Percentiles rank a stretch among this genome's conserved stretches.
These are phyloP conservation scores for Aspergillus fijiensis DNA, from an alignment of 2,329 filamentous ascomycete genomes.

Conservation along the genomic window DNA sequence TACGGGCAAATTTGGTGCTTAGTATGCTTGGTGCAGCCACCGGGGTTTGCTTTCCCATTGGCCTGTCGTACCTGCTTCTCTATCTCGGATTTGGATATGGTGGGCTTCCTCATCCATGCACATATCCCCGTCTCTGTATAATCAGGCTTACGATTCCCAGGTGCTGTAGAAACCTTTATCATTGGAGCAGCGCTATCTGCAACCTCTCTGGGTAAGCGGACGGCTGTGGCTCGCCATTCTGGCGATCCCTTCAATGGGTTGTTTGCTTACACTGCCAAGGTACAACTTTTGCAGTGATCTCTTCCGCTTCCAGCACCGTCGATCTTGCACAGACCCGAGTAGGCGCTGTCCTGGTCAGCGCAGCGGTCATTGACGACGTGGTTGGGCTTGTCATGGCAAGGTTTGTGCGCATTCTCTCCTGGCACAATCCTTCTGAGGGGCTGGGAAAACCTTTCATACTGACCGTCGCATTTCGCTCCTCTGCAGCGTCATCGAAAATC, in stretches of 20 bases:
- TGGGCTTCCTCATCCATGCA: neutral
- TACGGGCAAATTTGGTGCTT: constrained; percentile 47
- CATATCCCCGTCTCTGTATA: neutral
- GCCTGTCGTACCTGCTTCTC: constrained; percentile 45
- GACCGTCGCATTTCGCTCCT: neutral
- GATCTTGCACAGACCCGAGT: constrained; percentile 47
- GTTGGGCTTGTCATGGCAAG: constrained; percentile 43
- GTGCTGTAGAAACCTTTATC: constrained; percentile 35
- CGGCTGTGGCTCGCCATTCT: neutral
- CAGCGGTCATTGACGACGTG: constrained; percentile 50
- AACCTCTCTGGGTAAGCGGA: constrained; percentile 27
- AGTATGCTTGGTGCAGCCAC: constrained; percentile 45
- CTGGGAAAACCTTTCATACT: neutral
- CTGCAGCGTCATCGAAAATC: constrained; percentile 35
- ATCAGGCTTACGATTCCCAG: constrained; percentile 10
- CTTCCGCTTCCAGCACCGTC: constrained; percentile 33
- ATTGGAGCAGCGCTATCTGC: constrained; percentile 32
- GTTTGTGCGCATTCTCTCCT: constrained; percentile 8
- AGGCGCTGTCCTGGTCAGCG: constrained; percentile 47
- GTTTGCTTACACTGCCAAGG: constrained; percentile 10
- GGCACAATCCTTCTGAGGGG: too few relatives aligned
- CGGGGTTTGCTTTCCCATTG: constrained; percentile 50
- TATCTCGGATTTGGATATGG: constrained; percentile 47
- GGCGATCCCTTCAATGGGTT: too few relatives aligned
- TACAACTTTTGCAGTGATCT: constrained; percentile 34